phyloP scores from a whole-genome alignment of 179 eudicot species.

The Silene noctiflora region DNA sequence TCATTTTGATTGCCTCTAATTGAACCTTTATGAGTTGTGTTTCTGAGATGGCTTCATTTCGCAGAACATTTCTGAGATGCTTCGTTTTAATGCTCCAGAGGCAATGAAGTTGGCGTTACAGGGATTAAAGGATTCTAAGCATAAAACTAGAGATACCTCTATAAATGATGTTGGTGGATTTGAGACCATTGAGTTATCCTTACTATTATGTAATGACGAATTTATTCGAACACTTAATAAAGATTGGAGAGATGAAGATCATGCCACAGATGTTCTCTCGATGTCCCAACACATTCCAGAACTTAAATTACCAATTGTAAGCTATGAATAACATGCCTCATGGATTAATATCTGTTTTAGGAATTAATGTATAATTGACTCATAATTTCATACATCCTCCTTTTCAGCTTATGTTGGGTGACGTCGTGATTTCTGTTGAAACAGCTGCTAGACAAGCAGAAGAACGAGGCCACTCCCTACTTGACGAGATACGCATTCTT shows the following conservation, averaged over 20 bases:
- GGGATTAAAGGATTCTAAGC: slow-evolving; percentile 52
- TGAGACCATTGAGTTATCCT: slow-evolving; percentile 70
- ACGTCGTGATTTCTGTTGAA: slow-evolving; percentile 88
- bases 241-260: slow-evolving; percentile 95
- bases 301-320: slow-evolving; percentile 78
- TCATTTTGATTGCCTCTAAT: neutral
- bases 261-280: slow-evolving; percentile 94
- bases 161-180: slow-evolving; percentile 63
- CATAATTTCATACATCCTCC: slow-evolving; percentile 9
- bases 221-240: slow-evolving; percentile 78
- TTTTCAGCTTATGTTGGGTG: slow-evolving; percentile 95
- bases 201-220: slow-evolving; percentile 87
- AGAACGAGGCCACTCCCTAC: slow-evolving; percentile 80
- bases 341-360: neutral
- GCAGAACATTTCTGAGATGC: slow-evolving; percentile 83
- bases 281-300: slow-evolving; percentile 96
- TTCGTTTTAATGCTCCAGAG: slow-evolving; percentile 75
- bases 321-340: slow-evolving; percentile 13
- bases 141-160: slow-evolving; percentile 73
- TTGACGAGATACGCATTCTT: slow-evolving; percentile 90
- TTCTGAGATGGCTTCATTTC: slow-evolving; percentile 15
- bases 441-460: slow-evolving; percentile 93
- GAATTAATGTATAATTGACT: slow-evolving; percentile 19
- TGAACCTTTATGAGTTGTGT: neutral
- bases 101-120: slow-evolving; percentile 83